A percentile compares a stretch with the other conserved stretches of the same genome.
phyloP scores from a whole-genome alignment of 2,329 filamentous ascomycete species.

The Colletotrichum truncatum region DNA sequence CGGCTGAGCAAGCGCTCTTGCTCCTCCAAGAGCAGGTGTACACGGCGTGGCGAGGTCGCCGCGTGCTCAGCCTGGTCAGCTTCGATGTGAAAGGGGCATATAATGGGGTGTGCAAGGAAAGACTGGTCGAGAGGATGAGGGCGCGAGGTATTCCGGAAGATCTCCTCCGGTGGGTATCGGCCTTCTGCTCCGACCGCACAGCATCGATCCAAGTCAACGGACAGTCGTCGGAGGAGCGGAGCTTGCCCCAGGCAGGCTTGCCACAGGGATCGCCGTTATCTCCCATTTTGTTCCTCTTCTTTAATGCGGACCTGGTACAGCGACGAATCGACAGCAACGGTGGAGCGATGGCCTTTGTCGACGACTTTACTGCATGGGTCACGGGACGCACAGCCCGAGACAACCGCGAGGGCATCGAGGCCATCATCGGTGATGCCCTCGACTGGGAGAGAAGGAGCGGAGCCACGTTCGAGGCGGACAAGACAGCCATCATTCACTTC shows the following conservation, averaged over 20 bases:
- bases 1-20: too few species aligned
- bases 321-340: slow-evolving; percentile 35
- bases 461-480: slow-evolving; percentile 36
- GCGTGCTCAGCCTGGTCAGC: too few species aligned
- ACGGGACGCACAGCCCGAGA: neutral
- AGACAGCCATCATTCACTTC: slow-evolving; percentile 37
- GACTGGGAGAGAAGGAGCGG: slow-evolving; percentile 36
- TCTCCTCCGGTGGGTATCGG: too few species aligned
- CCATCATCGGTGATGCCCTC: too few species aligned
- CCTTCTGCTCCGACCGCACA: too few species aligned
- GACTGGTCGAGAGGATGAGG: too few species aligned
- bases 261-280: slow-evolving; percentile 45
- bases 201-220: slow-evolving; percentile 35
- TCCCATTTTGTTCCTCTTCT: slow-evolving; percentile 45
- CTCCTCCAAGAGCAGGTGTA: too few species aligned
- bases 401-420: slow-evolving; percentile 27
- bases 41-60: too few species aligned
- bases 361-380: neutral
- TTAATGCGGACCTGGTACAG: slow-evolving; percentile 38
- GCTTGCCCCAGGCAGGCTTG: slow-evolving; percentile 35
- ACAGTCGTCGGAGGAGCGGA: slow-evolving; percentile 24
- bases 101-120: too few species aligned
- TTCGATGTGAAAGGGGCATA: too few species aligned
- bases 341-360: neutral
- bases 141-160: too few species aligned